These are phyloP conservation scores for Fusarium sp. DNA, from an alignment of 2,329 filamentous ascomycete species.

Conservation along the genomic window DNA sequence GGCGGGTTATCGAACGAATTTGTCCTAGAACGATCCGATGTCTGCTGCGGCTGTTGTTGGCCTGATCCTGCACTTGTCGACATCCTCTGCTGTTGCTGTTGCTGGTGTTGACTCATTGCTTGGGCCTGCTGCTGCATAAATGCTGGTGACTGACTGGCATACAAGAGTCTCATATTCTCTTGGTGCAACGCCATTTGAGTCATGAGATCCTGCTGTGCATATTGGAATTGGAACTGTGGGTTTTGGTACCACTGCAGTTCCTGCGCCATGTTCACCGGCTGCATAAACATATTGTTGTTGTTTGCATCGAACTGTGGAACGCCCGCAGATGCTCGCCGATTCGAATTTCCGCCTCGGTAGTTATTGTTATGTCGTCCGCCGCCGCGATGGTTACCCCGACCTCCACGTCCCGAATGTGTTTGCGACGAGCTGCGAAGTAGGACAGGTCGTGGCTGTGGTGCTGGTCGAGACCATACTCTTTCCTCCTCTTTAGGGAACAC, in stretches of 20 bases:
- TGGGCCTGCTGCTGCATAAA: conserved; percentile 50
- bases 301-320: conserved; percentile 63
- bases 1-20: conserved; percentile 73
- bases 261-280: conserved; percentile 58
- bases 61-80: conserved; percentile 34
- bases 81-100: conserved; percentile 50
- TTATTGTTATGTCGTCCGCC: conserved; percentile 61
- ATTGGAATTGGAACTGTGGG: conserved; percentile 56
- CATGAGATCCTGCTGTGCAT: conserved; percentile 54
- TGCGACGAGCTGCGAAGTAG: conserved; percentile 71
- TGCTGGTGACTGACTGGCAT: conserved; percentile 49
- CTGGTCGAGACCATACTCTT: conserved; percentile 68
- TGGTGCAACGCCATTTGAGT: conserved; percentile 57
- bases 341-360: conserved; percentile 58
- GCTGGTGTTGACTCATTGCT: conserved; percentile 52
- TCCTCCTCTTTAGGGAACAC: conserved; percentile 88
- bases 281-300: conserved; percentile 54
- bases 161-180: conserved; percentile 54
- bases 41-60: conserved; percentile 49
- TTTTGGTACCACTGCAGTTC: conserved; percentile 64
- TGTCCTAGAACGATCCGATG: conserved; percentile 66
- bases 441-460: conserved; percentile 65
- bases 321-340: conserved; percentile 65
- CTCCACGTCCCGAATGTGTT: conserved; percentile 62
- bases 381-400: conserved; percentile 61